Evolutionary conservation across 2,329 filamentous ascomycete species (phyloP), one percentile per base, ranked within the genome.

Genomic region (Aspergillus vadensis): DNA sequence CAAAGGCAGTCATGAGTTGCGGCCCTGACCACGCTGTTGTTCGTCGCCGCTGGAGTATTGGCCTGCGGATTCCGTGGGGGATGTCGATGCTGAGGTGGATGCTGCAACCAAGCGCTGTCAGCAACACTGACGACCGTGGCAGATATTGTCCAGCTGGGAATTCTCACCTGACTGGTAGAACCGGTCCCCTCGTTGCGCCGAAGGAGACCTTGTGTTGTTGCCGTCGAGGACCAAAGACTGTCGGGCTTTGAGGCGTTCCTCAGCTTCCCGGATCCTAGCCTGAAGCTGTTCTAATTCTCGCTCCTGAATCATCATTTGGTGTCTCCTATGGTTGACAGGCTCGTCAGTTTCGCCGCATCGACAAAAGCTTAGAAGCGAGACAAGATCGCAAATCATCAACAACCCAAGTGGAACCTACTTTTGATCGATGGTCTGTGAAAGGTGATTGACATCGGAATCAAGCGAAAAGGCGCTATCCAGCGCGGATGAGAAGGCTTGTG

Each of bases 391-490:
- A 39, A 59, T 54, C 53, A 36, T 58, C 49, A 43, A 47, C 30
- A 59, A 19, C 5, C 21, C 30, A n/a, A 43, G n/a, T 14, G 36
- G 12, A 55, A 69, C 88, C 72, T 81, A 97, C 93, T 93, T 94
- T 77, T 91, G 85, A 74, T 91, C 85, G 62, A 97, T 86, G 67
- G 90, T 86, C 74, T 89, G 83, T 71, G 90, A 86, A 38, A 96
- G 83, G 63, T 89, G 85, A 71, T 89, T 86, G 60, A 95, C 77
- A 68, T 88, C 89, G 76, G 88, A 89, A 69, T 95, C 91, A 72
- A 97, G 88, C 72, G 90, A 89, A 81, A 97, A 97, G 69, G 96
- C 89, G 74, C 92, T 89, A 81, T 94, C 90, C 63, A 97, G 83
- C 75, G 94, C 91, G 48, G 87, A 83, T 61, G 92, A 94, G 79